Base-by-base conservation (phyloP, 169 alveolate species). In the Theileria equi region DNA sequence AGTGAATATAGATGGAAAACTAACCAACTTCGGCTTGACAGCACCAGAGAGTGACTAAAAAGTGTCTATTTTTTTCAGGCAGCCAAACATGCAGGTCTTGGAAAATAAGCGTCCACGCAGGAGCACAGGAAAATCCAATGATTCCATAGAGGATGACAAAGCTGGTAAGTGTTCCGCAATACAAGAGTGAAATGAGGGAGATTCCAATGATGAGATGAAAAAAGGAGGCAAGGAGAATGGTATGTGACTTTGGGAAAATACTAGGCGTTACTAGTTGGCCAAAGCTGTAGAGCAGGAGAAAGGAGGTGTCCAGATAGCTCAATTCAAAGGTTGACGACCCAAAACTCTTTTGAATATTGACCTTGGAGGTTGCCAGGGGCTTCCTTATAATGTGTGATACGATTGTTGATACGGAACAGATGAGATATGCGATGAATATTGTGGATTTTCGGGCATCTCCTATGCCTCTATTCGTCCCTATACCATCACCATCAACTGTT, bases 331-430 rank as follows among this genome's bases (percentile, higher is more conserved):
- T 68, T 6, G 68, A 31, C 13, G 63, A 58, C 23, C 49, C 36
- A 44, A 77, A 28, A 10, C 36, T 38, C 17, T 40, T 36, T 23
- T 77, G 86, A 35, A 77, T 26, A 28, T 40, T 52, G 11, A 67
- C 86, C 45, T 77, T 77, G 34, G 80, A 41, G n/a, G 81, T 26
- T 1, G 61, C 50, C 52, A 77, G 61, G 36, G 86, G 86, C 53
- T 43, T 68, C 26, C 81, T 53, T 19, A 77, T 25, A 32, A 77
- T 52, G 19, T 66, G 81, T n/a, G 67, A 43, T 3, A 77, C 60
- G 70, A 53, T 47, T 19, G 61, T 64, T 25, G 77, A 60, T 21
- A 74, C 32, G 26, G 67, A 74, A 48, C 78, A 57, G 25, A 74
- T 28, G 1, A 58, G 17, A 32, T 48, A 74, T 10, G 80, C 50